Base-by-base conservation (phyloP, 2,329 filamentous ascomycete species). In the Fusarium keratoplasticum region DNA sequence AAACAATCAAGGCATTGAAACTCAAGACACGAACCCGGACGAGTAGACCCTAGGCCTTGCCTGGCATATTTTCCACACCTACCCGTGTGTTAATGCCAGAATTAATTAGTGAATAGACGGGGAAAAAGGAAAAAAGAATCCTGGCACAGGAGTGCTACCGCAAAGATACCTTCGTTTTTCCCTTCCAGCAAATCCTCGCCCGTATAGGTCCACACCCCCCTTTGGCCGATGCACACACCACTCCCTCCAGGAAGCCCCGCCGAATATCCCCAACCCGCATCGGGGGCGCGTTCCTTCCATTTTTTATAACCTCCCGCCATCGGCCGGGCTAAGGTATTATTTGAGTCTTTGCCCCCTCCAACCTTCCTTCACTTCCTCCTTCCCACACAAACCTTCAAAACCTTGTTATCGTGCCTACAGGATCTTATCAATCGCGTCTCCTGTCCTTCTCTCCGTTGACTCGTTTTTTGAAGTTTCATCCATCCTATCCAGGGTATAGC, bases 281-380 rank as follows among this genome's bases (percentile, higher is more conserved):
- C 66, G 31, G 65, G 62, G 61, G 64, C 44, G 67, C 66, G 52
- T 68, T 71, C 72, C 69, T 63, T 66, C 68, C 58, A 69, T 70
- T 72, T 77, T 78, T 71, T 66, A 76, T 76, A 78, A 78, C 74
- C 74, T 77, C 76, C 72, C 76, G 65, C 73, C 71, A 66, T 74
- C 73, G 71, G 67, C 65, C 67, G 60, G 47, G 18, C 47, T 52
- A 29, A 50, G 16, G 9, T 20, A 52, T 60, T 71, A 71, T 75
- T 73, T 73, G 70, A 75, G 54, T 66, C 67, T 71, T 73, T 69
- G 58, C 64, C 68, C 73, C 73, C 71, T 70, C 60, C 58, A 67
- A 61, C 64, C 59, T 76, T 66, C 66, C 47, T 61, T 52, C 60
- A 36, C 61, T 64, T 75, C 31, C 58, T 52, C 54, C 55, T 40